A percentile compares a stretch with the other conserved stretches of the same genome.
Evolutionary conservation across 495 filamentous ascomycete genomes (phyloP).

Genomic region (Penicillium herquei): DNA sequence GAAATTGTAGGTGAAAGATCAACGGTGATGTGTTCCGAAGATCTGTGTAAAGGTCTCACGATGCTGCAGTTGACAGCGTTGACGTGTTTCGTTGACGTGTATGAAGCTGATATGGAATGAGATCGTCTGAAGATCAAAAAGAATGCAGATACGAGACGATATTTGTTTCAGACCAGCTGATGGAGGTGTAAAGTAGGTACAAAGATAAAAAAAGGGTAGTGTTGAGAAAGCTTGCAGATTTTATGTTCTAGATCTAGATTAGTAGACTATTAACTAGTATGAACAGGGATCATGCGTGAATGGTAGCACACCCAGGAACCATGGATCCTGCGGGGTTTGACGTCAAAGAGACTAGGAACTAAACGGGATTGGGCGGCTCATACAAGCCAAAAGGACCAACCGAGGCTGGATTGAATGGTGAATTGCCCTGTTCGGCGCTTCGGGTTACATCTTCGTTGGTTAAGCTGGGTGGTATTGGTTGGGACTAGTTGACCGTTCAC

Average conservation of each 20-base stretch:
- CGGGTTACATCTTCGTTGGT: constrained; percentile 16
- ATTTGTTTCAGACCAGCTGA: constrained; percentile 27
- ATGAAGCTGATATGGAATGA: constrained; percentile 2
- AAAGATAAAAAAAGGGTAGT: background rate
- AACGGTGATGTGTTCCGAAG: too few species aligned
- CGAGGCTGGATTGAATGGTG: background rate
- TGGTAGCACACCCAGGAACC: constrained; percentile 6
- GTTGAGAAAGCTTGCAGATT: constrained; percentile 3
- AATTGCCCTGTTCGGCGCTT: constrained; percentile 15
- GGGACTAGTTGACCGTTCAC: background rate
- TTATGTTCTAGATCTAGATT: constrained; percentile 2
- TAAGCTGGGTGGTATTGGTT: constrained; percentile 10
- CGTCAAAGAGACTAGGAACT: constrained; percentile 19
- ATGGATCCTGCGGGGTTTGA: constrained; percentile 15
- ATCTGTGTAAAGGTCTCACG: too few species aligned
- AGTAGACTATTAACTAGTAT: background rate
- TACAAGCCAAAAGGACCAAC: background rate
- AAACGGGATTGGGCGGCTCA: background rate
- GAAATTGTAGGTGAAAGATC: too few species aligned
- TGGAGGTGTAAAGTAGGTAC: background rate
- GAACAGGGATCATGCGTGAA: constrained; percentile 19
- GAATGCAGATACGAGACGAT: background rate
- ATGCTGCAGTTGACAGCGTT: too few species aligned
- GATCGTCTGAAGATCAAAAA: background rate
- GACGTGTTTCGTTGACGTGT: background rate